Evolutionary conservation across 2,329 filamentous ascomycete genomes (phyloP), one percentile per base, ranked within the genome.

Genomic region (Zymoseptoria pseudotritici): DNA sequence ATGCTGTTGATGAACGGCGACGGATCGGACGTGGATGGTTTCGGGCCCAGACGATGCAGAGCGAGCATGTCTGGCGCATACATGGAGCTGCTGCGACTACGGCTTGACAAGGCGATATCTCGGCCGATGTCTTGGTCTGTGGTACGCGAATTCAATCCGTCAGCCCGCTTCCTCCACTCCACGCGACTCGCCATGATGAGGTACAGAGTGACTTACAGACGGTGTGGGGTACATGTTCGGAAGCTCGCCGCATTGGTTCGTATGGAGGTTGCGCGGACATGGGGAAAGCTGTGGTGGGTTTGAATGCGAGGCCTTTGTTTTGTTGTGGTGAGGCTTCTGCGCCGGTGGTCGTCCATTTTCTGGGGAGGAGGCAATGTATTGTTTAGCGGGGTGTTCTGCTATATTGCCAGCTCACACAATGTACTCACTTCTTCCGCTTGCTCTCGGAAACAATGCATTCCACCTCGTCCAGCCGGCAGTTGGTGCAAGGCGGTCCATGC

Each of bases 401-500:
- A 5, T 24, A 29, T 21, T 26, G 13, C 11, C 52, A 50, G 10
- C n/a, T 13, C 4, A 10, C 4, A 13, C 31, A 36, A 11, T 36
- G 6, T 22, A 85, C 87, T 84, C 76, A 91, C 88, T 90, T 91
- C 82, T 91, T 87, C 69, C 91, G 85, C 68, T 91, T 90, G 78
- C 89, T 93, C 75, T 95, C 79, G 4, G 79, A 80, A 20, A 81
- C 79, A 60, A 81, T 80, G 75, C 88, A 91, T 72, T 90, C 86
- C 60, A 91, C 87, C 72, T 89, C 86, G 74, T 91, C 88, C 78
- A 89, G 84, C 64, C 89, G 82, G 77, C 91, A 95, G 75, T 96
- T 96, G 58, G 89, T 91, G 74, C 91, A 96, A 1, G 91, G 91
- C 51, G 87, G 87, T 54, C 88, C 88, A 74, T 85, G 84, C 74